phyloP scores from a whole-genome alignment of 805 yeast species.

The Candida berthetii region DNA sequence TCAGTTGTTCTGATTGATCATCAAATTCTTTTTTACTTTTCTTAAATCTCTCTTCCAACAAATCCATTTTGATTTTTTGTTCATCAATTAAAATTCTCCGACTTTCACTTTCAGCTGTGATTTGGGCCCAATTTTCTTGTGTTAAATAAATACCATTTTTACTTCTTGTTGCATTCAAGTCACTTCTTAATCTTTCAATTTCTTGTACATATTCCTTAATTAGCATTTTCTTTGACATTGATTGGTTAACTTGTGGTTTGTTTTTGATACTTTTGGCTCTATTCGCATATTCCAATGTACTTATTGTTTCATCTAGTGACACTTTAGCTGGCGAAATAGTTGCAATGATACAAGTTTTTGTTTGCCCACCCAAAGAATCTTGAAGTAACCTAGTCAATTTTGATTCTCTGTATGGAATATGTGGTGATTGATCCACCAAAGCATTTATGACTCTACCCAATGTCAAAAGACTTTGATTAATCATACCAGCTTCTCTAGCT shows the following conservation, averaged over 20 bases:
- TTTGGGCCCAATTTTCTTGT: conserved; percentile 37
- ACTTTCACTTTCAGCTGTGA: conserved; percentile 40
- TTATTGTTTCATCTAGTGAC: conserved; percentile 68
- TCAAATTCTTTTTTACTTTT: conserved; percentile 35
- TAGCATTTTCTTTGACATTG: conserved; percentile 51
- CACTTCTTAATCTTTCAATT: conserved; percentile 50
- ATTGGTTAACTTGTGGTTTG: conserved; percentile 56
- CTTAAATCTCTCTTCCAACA: conserved; percentile 40
- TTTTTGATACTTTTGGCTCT: conserved; percentile 74
- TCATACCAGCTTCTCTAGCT: conserved; percentile 89
- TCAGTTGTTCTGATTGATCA: conserved; percentile 22
- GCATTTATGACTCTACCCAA: conserved; percentile 84
- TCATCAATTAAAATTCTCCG: conserved; percentile 43
- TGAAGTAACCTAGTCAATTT: conserved; percentile 73
- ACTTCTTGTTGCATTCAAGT: conserved; percentile 54
- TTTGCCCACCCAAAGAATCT: conserved; percentile 79
- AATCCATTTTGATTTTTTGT: conserved; percentile 38
- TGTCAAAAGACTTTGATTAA: conserved; percentile 78
- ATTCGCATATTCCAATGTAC: conserved; percentile 79
- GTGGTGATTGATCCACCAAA: conserved; percentile 54
- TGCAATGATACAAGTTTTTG: conserved; percentile 78
- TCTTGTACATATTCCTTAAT: conserved; percentile 48
- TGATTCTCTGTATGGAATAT: conserved; percentile 82
- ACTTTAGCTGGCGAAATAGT: conserved; percentile 75
- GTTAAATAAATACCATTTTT: conserved; percentile 66